Evolutionary conservation across 1,139 yeast species (phyloP).

Genomic region (Debaryomyces nepalensis): DNA sequence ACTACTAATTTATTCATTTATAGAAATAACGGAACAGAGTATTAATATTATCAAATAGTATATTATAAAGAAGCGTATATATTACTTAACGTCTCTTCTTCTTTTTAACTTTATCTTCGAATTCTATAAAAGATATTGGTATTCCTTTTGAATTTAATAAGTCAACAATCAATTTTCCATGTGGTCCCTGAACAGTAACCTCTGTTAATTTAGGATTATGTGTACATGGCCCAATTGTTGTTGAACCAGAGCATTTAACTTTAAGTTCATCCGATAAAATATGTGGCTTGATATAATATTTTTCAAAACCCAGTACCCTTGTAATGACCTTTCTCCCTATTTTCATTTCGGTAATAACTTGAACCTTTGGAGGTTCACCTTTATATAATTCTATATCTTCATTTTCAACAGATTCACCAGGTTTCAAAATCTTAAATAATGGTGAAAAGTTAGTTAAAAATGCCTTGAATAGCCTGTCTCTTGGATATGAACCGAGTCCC

Average conservation of each 20-base stretch:
- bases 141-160: slow-evolving; percentile 69
- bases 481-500: slow-evolving; percentile 32
- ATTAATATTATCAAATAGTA: neutral
- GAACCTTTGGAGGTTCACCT: slow-evolving; percentile 72
- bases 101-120: slow-evolving; percentile 65
- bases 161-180: slow-evolving; percentile 63
- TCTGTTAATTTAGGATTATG: slow-evolving; percentile 63
- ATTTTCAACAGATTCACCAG: slow-evolving; percentile 43
- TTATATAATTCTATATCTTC: slow-evolving; percentile 44
- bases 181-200: slow-evolving; percentile 91
- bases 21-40: neutral
- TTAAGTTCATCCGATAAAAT: slow-evolving; percentile 70
- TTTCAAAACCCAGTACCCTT: slow-evolving; percentile 68
- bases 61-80: slow-evolving; percentile 12
- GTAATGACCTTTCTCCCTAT: slow-evolving; percentile 86
- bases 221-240: slow-evolving; percentile 65
- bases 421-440: slow-evolving; percentile 58
- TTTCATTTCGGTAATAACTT: slow-evolving; percentile 72
- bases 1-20: neutral
- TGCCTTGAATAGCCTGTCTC: slow-evolving; percentile 58
- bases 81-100: slow-evolving; percentile 46
- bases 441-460: slow-evolving; percentile 60
- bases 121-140: slow-evolving; percentile 65
- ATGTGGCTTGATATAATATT: slow-evolving; percentile 67
- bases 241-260: slow-evolving; percentile 85